A percentile compares a stretch with the other conserved stretches of the same genome.
Conservation (phyloP, 371 early-diverging fungal species). For the Mortierella sp. region DNA sequence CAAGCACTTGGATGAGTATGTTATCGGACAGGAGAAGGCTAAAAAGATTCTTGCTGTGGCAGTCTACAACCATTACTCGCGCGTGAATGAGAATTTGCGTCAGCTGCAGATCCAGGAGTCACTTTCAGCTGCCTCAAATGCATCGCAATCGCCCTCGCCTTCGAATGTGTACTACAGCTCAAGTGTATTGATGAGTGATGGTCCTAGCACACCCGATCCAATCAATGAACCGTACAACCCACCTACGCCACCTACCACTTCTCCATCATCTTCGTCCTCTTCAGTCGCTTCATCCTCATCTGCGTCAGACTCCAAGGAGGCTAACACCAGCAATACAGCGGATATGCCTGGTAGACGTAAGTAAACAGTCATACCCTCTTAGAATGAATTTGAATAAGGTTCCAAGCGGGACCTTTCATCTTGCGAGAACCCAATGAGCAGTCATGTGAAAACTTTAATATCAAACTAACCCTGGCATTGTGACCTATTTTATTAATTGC, state of each 20-base stretch:
- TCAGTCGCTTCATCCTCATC: constrained; percentile 7
- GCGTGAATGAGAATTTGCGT: constrained; percentile 78
- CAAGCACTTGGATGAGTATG: constrained; percentile 85
- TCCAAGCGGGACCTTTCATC: neutral
- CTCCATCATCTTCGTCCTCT: constrained; percentile 14
- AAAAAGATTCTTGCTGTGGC: constrained; percentile 89
- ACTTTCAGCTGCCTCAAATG: constrained; percentile 25
- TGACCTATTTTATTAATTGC: neutral
- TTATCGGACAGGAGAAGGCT: constrained; percentile 90
- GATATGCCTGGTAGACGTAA: constrained; percentile 50
- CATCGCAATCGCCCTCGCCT: constrained; percentile 13
- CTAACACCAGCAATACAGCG: constrained; percentile 16
- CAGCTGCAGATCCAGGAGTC: constrained; percentile 57
- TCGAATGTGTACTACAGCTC: constrained; percentile 30
- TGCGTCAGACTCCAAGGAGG: constrained; percentile 13
- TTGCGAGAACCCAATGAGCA: neutral
- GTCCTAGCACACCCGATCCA: constrained; percentile 54
- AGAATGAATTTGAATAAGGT: constrained; percentile 6
- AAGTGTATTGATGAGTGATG: constrained; percentile 45
- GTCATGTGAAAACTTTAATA: constrained; percentile 46
- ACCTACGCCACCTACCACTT: constrained; percentile 12
- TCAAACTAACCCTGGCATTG: neutral
- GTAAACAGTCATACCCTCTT: constrained; percentile 3
- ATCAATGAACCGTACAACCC: constrained; percentile 49
- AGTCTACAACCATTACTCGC: constrained; percentile 88